phyloP scores from a whole-genome alignment of 768 basidiomycete genomes.

The Suillus variegatus region DNA sequence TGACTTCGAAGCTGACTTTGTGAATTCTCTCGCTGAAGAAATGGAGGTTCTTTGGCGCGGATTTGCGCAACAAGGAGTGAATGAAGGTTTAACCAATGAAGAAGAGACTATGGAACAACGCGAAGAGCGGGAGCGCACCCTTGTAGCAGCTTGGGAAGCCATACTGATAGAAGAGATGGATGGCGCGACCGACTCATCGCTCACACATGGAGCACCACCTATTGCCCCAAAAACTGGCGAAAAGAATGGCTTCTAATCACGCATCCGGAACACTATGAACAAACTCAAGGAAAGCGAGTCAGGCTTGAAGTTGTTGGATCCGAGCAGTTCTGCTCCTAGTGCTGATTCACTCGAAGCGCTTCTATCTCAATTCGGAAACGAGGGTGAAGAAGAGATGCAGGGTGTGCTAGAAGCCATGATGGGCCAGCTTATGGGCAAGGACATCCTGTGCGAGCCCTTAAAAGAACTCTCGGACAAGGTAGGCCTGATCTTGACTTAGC shows the following conservation, averaged over 20 bases:
- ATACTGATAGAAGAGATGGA: constrained; percentile 69
- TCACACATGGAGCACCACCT: background rate
- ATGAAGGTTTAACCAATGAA: constrained; percentile 15
- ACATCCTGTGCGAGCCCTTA: constrained; percentile 46
- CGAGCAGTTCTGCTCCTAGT: background rate
- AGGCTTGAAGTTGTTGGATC: constrained; percentile 21
- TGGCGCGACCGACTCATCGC: constrained; percentile 26
- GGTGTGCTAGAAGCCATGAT: constrained; percentile 73
- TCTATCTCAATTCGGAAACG: constrained; percentile 48
- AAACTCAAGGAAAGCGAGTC: constrained; percentile 72
- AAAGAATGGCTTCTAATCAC: constrained; percentile 60
- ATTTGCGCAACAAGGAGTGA: constrained; percentile 17
- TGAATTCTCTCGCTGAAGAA: constrained; percentile 39
- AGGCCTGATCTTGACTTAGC: constrained; percentile 15
- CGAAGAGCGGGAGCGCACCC: constrained; percentile 35
- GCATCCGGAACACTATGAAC: constrained; percentile 71
- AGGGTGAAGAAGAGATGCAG: constrained; percentile 55
- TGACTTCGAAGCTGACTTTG: constrained; percentile 34
- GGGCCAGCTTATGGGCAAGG: constrained; percentile 28
- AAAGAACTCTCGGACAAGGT: constrained; percentile 79
- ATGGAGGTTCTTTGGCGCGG: constrained; percentile 47
- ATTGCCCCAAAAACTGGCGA: constrained; percentile 11
- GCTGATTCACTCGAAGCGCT: constrained; percentile 52
- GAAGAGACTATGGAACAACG: constrained; percentile 7
- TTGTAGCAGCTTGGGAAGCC: constrained; percentile 70